Evolutionary conservation across 2,329 filamentous ascomycete genomes (phyloP).

Genomic region (Fusarium gaditjirri): DNA sequence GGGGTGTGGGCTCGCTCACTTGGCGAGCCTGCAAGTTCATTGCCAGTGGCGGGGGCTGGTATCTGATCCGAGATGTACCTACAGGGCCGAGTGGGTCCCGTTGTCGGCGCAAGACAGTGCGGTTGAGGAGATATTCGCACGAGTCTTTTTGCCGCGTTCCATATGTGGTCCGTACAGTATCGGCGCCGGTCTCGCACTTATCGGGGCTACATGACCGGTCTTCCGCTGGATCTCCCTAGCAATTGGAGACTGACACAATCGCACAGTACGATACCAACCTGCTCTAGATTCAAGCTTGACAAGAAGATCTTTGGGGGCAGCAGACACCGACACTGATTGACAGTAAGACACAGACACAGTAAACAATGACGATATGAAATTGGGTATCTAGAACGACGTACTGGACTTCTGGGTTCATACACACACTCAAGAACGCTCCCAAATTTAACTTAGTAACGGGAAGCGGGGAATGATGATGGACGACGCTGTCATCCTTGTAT

Average conservation of each 20-base stretch:
- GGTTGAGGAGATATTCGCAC: constrained; percentile 29
- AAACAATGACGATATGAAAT: neutral
- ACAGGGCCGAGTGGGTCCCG: constrained; percentile 20
- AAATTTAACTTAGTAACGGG: constrained; percentile 10
- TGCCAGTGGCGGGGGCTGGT: constrained; percentile 22
- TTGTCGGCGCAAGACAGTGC: constrained; percentile 34
- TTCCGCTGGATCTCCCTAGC: constrained; percentile 2
- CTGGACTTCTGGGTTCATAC: neutral
- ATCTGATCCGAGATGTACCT: neutral
- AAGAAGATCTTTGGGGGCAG: constrained; percentile 3
- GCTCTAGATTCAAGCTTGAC: neutral
- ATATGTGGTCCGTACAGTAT: constrained; percentile 8
- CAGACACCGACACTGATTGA: constrained; percentile 29
- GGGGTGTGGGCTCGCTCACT: constrained; percentile 13
- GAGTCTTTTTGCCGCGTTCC: neutral
- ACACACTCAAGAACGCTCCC: constrained; percentile 5
- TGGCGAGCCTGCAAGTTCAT: neutral
- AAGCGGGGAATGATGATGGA: constrained; percentile 24
- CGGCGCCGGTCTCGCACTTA: constrained; percentile 8
- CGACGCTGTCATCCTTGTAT: constrained; percentile 21
- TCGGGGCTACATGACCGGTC: constrained; percentile 11
- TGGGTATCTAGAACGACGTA: neutral
- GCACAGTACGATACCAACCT: constrained; percentile 1
- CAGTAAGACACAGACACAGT: neutral
- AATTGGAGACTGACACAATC: constrained; percentile 7